These are phyloP conservation scores for Aspergillus novofumigatus DNA, from an alignment of 2,329 filamentous ascomycete genomes.

Conservation along the genomic window DNA sequence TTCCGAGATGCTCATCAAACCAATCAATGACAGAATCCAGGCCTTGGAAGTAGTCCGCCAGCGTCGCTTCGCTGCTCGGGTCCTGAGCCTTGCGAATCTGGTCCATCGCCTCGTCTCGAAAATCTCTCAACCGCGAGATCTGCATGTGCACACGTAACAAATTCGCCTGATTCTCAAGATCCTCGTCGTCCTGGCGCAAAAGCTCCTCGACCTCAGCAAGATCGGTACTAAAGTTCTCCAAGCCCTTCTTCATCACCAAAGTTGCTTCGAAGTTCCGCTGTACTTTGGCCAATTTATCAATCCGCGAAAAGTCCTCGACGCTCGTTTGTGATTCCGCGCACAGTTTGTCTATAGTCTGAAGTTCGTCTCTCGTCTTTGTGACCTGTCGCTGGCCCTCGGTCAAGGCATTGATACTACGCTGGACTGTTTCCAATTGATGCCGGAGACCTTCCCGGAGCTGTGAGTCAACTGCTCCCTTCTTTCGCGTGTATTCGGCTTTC, in stretches of 20 bases:
- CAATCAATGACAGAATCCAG: conserved; percentile 84
- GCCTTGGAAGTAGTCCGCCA: conserved; percentile 84
- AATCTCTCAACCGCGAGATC: conserved; percentile 85
- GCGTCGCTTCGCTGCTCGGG: conserved; percentile 68
- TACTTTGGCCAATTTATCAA: conserved; percentile 48
- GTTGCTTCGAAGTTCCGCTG: conserved; percentile 95
- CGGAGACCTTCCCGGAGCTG: conserved; percentile 84
- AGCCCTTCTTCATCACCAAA: conserved; percentile 84
- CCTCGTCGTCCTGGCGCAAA: conserved; percentile 76
- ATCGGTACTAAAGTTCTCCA: conserved; percentile 80
- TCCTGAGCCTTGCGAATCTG: conserved; percentile 81
- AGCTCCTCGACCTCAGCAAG: conserved; percentile 72
- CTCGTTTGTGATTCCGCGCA: conserved; percentile 97
- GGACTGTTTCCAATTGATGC: conserved; percentile 91
- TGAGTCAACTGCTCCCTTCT: conserved; percentile 85
- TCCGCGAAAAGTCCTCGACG: conserved; percentile 95
- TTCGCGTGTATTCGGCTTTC: conserved; percentile 88
- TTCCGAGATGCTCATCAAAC: conserved; percentile 93
- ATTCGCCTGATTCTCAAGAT: conserved; percentile 88
- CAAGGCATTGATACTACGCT: conserved; percentile 85
- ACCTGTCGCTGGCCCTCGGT: conserved; percentile 88
- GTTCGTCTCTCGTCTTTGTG: conserved; percentile 91
- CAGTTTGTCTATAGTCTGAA: conserved; percentile 96
- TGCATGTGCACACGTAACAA: conserved; percentile 86
- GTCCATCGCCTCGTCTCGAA: conserved; percentile 92